A percentile compares a stretch with the other conserved stretches of the same genome.
Conservation (phyloP, 257 asterid species). For the Rauvolfia tetraphylla region DNA sequence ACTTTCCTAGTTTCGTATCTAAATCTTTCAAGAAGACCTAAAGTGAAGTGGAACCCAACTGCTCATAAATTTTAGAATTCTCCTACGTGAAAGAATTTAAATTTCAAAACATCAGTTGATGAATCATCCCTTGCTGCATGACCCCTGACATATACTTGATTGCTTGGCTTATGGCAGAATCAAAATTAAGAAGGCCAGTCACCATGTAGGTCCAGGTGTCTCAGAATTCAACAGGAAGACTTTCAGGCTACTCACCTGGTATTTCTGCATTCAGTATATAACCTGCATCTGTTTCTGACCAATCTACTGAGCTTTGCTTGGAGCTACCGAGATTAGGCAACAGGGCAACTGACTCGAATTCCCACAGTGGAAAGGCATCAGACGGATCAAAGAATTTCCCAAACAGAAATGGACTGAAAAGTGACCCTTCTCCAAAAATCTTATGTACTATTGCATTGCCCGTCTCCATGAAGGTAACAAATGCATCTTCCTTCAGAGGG, state of each 20-base stretch:
- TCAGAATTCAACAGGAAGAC: background rate
- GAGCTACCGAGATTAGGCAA: slow-evolving; percentile 30
- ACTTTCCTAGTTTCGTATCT: background rate
- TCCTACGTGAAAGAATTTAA: background rate
- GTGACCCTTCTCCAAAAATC: slow-evolving; percentile 45
- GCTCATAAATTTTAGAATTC: background rate
- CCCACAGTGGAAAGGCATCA: slow-evolving; percentile 91
- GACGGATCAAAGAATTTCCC: slow-evolving; percentile 94
- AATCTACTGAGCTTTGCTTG: slow-evolving; percentile 42
- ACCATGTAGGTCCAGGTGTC: background rate
- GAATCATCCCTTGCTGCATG: background rate
- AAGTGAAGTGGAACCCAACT: background rate
- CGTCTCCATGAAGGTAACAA: slow-evolving; percentile 35
- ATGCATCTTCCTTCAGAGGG: slow-evolving; percentile 59
- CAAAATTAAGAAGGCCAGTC: background rate
- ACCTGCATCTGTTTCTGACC: slow-evolving; percentile 56
- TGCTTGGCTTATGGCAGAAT: background rate
- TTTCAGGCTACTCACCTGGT: slow-evolving; percentile 45
- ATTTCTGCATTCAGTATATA: slow-evolving; percentile 56
- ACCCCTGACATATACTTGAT: background rate
- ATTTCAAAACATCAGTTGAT: background rate
- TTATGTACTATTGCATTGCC: slow-evolving; percentile 38
- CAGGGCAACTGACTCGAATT: slow-evolving; percentile 55
- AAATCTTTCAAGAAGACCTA: background rate
- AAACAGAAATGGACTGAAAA: slow-evolving; percentile 66